Percentiles rank a stretch among this genome's conserved stretches.
These are phyloP conservation scores for Phytophthora cactorum DNA, from an alignment of 352 stramenopile genomes.

Conservation along the genomic window DNA sequence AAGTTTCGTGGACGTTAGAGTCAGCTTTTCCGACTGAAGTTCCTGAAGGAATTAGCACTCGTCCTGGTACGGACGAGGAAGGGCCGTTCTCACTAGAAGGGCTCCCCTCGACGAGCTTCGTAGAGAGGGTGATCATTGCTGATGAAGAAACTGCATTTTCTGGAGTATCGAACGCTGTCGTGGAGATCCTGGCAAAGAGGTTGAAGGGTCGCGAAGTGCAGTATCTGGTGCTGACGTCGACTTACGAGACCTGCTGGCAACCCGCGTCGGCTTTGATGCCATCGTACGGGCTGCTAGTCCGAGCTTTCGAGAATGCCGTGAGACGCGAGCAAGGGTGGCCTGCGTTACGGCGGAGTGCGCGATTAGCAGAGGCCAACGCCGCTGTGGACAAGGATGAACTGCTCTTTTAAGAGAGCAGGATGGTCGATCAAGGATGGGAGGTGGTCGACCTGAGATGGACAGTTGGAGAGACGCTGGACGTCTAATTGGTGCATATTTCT, in stretches of 20 bases:
- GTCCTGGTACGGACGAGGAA: too few relatives aligned
- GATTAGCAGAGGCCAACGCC: constrained; percentile 5
- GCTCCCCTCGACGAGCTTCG: neutral
- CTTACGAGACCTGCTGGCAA: neutral
- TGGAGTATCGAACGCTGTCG: neutral
- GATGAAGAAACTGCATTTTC: neutral
- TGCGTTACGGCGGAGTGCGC: neutral
- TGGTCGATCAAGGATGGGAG: too few relatives aligned
- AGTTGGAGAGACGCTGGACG: neutral
- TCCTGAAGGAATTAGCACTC: neutral
- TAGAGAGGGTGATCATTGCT: neutral
- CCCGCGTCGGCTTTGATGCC: neutral
- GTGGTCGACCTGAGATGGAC: neutral
- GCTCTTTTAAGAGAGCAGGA: constrained; percentile 3
- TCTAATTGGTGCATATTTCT: neutral
- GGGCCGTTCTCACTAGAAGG: neutral
- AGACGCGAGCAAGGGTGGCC: neutral
- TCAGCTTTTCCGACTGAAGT: neutral
- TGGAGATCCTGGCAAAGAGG: neutral
- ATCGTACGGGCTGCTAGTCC: neutral
- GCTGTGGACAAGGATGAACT: constrained; percentile 8
- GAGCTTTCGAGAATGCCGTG: neutral
- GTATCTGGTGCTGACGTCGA: neutral
- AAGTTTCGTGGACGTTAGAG: neutral
- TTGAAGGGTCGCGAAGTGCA: neutral